Evolutionary conservation across 2,329 filamentous ascomycete species (phyloP), one percentile per base, ranked within the genome.

Genomic region (Exophiala mesophila): DNA sequence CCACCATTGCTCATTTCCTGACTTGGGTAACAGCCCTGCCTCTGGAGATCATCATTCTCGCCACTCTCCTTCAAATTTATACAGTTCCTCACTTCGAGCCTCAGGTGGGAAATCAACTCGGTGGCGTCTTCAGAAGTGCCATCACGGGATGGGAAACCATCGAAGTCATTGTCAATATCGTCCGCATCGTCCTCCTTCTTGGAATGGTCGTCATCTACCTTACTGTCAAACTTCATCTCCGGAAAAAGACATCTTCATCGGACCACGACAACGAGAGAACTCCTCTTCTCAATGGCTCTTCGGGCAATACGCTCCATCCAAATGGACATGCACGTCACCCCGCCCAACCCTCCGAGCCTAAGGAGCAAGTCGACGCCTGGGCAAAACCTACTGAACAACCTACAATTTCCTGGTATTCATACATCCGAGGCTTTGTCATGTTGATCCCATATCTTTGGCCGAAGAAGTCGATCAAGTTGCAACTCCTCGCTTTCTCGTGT

Each of bases 381-480:
- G 94, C 94, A 63, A 83, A 90, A 55, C 89, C 89, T 2, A 83
- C 84, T 26, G 90, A 87, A 52, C 77, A 88, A 6, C 89, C 88
- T 2, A 85, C 85, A 55, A 88, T 85, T 54, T 92, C 82, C 39
- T 98, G 92, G 92, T 94, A 85, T 80, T 89, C 97, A 60, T 98
- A 98, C 63, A 71, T 96, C 47, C 82, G 83, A 51, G 88, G 90
- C 33, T 98, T 97, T 64, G 85, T 83, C 9, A 73, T 96, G 38
- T 95, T 98, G 66, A 94, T 97, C 62, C 90, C 89, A 0, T 98
- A 97, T 60, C 78, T 97, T 45, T 98, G 92, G 92, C 92, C 92
- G 1, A 84, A 82, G 57, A 90, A 90, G 59, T 82, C 87, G 37
- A 68, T 73, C 26, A 76, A 72, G 51, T 72, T 98, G 41, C 83